A percentile compares a stretch with the other conserved stretches of the same genome.
Evolutionary conservation across 805 yeast species (phyloP).

Genomic region (Ogataea angusta): DNA sequence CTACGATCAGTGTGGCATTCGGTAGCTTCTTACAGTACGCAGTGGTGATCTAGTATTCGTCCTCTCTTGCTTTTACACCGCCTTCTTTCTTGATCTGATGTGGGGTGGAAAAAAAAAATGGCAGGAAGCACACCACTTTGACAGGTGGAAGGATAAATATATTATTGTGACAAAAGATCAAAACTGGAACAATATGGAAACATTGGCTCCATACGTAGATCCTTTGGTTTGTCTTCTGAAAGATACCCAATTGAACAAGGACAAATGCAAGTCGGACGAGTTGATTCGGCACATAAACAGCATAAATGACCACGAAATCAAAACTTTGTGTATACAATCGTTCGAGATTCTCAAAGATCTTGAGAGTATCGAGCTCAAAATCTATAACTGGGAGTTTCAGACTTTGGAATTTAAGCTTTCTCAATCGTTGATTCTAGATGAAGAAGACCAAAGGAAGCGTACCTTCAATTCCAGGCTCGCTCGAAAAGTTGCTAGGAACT

Average conservation of each 20-base stretch:
- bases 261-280: slow-evolving; percentile 39
- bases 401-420: slow-evolving; percentile 48
- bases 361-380: slow-evolving; percentile 45
- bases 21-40: too few species aligned
- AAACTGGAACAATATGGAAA: slow-evolving; percentile 20
- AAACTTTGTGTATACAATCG: slow-evolving; percentile 46
- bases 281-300: slow-evolving; percentile 41
- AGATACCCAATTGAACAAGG: slow-evolving; percentile 44
- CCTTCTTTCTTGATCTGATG: slow-evolving; percentile 1
- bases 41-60: too few species aligned
- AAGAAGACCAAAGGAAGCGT: slow-evolving; percentile 29
- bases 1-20: too few species aligned
- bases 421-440: slow-evolving; percentile 18
- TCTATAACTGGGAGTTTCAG: slow-evolving; percentile 54
- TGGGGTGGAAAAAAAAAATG: slow-evolving; percentile 1
- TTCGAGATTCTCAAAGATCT: slow-evolving; percentile 47
- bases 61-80: slow-evolving; percentile 1
- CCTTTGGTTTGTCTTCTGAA: slow-evolving; percentile 45
- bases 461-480: slow-evolving; percentile 53
- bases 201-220: slow-evolving; percentile 37
- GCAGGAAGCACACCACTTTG: slow-evolving; percentile 10
- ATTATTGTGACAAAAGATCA: not conserved
- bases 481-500: slow-evolving; percentile 47
- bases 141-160: not conserved
- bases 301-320: slow-evolving; percentile 43